phyloP scores from a whole-genome alignment of 1,284 basidiomycete genomes.

The Hortiboletus rubellus region DNA sequence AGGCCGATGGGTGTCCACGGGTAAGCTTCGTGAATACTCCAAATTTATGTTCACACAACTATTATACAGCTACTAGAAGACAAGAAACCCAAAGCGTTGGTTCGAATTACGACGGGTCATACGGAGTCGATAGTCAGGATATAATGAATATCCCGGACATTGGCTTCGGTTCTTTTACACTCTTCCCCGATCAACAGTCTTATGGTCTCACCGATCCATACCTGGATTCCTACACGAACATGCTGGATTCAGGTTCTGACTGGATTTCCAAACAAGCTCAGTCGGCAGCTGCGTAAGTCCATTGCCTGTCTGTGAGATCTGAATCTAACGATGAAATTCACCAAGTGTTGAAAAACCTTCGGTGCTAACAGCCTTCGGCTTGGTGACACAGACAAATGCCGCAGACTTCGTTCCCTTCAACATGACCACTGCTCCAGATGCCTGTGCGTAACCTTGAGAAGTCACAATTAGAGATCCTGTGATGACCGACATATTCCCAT shows the following conservation, averaged over 20 bases:
- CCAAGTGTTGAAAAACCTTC: slow-evolving; percentile 59
- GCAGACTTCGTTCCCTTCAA: slow-evolving; percentile 63
- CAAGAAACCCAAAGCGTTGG: slow-evolving; percentile 43
- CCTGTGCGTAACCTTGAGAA: slow-evolving; percentile 28
- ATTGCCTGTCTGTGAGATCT: neutral
- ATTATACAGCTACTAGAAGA: slow-evolving; percentile 43
- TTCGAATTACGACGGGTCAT: slow-evolving; percentile 55
- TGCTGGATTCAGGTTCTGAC: slow-evolving; percentile 46
- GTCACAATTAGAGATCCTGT: neutral
- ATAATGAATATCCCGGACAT: slow-evolving; percentile 58
- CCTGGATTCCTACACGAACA: slow-evolving; percentile 51
- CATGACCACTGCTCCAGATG: slow-evolving; percentile 42
- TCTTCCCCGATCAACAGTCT: slow-evolving; percentile 66
- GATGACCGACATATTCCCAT: slow-evolving; percentile 1
- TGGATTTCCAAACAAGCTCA: slow-evolving; percentile 58
- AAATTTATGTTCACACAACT: neutral
- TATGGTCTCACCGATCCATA: slow-evolving; percentile 49
- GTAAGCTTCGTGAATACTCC: slow-evolving; percentile 35
- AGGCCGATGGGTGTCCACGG: slow-evolving; percentile 58
- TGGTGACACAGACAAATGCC: slow-evolving; percentile 57
- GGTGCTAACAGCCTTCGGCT: slow-evolving; percentile 55
- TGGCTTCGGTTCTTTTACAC: slow-evolving; percentile 57
- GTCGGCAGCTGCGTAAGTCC: slow-evolving; percentile 44
- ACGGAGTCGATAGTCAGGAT: slow-evolving; percentile 68
- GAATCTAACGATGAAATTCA: slow-evolving; percentile 9